Evolutionary conservation across 176 grass and related monocot genomes (phyloP), one percentile per base, ranked within the genome.

Genomic region (Rhynchospora pubera): DNA sequence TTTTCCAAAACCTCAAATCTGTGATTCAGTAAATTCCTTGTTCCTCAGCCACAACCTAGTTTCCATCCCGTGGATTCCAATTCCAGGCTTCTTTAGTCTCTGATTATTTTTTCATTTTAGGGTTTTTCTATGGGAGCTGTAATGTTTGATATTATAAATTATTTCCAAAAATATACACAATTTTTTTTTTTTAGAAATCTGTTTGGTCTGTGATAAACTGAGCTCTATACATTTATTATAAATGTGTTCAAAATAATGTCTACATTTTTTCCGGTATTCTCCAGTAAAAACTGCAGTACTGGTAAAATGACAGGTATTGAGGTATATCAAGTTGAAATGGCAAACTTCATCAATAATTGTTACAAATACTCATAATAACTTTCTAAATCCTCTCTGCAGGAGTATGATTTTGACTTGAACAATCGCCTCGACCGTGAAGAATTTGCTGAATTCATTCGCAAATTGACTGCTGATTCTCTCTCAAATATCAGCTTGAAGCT

Each of bases 401-500:
- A 93, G 12, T 90, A 87, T 16, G 95, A 98, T 70, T 74, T 88
- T 12, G 86, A 98, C 52, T 85, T 94, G 7, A 88, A 98, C 81
- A 92, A 92, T 2, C 88, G 90, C 15, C 90, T 98, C 47, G 88
- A 98, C 57, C 92, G 95, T 0, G 95, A 98, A 85, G 92, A 98
- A 66, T 98, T 98, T 12, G 92, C 89, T 1, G 85, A 93, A 84
- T 98, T 98, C 88, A 94, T 98, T 50, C 57, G 81, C 45, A 94
- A 94, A 87, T 85, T 98, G 57, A 98, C 95, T 2, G 83, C 83
- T n/a, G 95, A 98, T 11, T 89, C 95, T 7, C 84, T 94, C 16
- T 58, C 83, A 52, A 6, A 74, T 76, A 91, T 97, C 79, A 98
- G 92, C 81, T 11, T 83, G 22, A 94, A 94, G 84, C 79, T 98